Evolutionary conservation across 495 filamentous ascomycete genomes (phyloP).

Genomic region (Daldinia caldariorum): DNA sequence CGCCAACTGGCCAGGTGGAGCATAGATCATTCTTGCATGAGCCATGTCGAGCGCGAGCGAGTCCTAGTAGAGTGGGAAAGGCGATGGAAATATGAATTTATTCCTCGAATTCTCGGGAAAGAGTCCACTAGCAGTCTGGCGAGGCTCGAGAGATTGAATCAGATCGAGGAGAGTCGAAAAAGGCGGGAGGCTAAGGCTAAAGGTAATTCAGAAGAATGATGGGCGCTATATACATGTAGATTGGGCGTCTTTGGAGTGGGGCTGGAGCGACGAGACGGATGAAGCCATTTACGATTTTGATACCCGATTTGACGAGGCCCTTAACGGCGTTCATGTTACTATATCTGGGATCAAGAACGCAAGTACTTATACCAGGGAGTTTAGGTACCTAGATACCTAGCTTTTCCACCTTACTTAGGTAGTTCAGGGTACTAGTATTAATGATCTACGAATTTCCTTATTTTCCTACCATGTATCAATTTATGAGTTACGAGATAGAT

Average conservation of each 20-base stretch:
- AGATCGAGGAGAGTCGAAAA: slow-evolving; percentile 16
- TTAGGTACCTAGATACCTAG: too few species aligned
- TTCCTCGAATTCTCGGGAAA: slow-evolving; percentile 33
- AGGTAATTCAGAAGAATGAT: slow-evolving; percentile 7
- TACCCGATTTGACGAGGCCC: slow-evolving; percentile 11
- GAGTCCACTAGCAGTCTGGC: neutral
- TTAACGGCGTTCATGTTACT: slow-evolving; percentile 11
- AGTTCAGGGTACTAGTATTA: neutral
- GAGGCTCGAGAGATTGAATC: slow-evolving; percentile 23
- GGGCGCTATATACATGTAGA: slow-evolving; percentile 2
- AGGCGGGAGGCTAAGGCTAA: slow-evolving; percentile 15
- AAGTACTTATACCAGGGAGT: too few species aligned
- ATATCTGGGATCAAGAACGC: slow-evolving; percentile 1
- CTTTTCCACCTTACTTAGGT: neutral
- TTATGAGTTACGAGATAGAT: neutral
- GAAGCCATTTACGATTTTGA: slow-evolving; percentile 27
- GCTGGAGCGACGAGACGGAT: slow-evolving; percentile 7
- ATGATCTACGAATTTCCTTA: neutral
- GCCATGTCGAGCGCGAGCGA: slow-evolving; percentile 44
- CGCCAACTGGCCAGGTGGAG: slow-evolving; percentile 66
- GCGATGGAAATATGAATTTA: slow-evolving; percentile 56
- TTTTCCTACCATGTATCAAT: neutral
- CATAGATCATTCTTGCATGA: slow-evolving; percentile 62
- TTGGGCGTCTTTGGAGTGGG: slow-evolving; percentile 5
- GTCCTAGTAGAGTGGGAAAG: slow-evolving; percentile 54